Conservation (phyloP, 2,329 filamentous ascomycete species). For the Bipolaris victoriae region DNA sequence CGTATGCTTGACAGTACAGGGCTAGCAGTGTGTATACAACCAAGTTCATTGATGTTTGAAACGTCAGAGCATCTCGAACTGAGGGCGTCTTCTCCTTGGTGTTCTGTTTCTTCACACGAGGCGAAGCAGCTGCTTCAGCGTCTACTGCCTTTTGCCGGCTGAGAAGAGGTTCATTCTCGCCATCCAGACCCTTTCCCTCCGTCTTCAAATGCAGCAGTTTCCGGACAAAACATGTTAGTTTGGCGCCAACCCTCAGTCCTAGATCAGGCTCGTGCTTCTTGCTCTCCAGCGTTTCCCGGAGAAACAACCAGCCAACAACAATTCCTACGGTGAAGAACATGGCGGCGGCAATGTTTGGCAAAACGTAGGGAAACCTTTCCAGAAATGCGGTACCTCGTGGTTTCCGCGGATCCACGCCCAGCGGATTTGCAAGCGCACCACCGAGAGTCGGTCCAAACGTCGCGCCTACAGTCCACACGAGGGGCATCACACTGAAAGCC, state of each 20-base stretch:
- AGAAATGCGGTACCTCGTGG: conserved; percentile 72
- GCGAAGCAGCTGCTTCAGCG: conserved; percentile 20
- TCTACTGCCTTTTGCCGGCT: conserved; percentile 26
- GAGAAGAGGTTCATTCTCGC: conserved; percentile 43
- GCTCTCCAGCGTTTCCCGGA: conserved; percentile 82
- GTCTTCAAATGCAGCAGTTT: conserved; percentile 25
- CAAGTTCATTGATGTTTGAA: conserved; percentile 76
- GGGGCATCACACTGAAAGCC: conserved; percentile 91
- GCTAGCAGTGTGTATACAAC: conserved; percentile 80
- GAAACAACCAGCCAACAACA: conserved; percentile 74
- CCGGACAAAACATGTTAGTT: conserved; percentile 55
- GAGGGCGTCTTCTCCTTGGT: conserved; percentile 36
- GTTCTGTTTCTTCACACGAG: conserved; percentile 4
- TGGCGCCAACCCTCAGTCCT: conserved; percentile 74
- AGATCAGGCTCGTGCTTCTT: conserved; percentile 73
- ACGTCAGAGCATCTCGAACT: conserved; percentile 71
- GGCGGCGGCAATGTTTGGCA: conserved; percentile 82
- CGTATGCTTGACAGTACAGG: conserved; percentile 81
- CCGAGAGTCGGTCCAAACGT: conserved; percentile 88
- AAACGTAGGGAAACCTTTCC: conserved; percentile 76
- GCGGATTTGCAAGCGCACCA: conserved; percentile 82
- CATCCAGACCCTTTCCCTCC: conserved; percentile 10
- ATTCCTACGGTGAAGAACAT: conserved; percentile 80
- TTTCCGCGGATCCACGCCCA: conserved; percentile 71
- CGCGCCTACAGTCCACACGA: conserved; percentile 85